These are phyloP conservation scores for Lactifluus rugatus DNA, from an alignment of 768 basidiomycete species.

Conservation along the genomic window DNA sequence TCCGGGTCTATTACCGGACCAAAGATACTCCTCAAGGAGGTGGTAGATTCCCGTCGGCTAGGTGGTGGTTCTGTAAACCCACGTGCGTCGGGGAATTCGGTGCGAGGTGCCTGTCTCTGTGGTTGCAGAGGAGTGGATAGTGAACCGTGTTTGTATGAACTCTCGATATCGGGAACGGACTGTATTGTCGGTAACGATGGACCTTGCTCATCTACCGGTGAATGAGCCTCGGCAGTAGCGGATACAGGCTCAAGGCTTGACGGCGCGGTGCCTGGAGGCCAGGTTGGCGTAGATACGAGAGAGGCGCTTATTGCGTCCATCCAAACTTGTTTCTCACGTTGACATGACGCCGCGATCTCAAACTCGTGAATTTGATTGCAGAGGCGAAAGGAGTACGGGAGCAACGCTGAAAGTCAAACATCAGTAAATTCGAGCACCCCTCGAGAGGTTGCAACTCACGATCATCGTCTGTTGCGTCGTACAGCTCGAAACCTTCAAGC, in stretches of 20 bases:
- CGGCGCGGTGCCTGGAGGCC: constrained; percentile 51
- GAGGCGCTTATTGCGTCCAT: constrained; percentile 54
- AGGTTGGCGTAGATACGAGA: constrained; percentile 30
- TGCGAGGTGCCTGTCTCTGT: constrained; percentile 3
- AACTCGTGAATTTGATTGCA: constrained; percentile 30
- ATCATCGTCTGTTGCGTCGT: constrained; percentile 59
- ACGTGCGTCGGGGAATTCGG: background rate
- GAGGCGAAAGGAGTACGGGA: constrained; percentile 44
- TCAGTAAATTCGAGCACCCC: background rate
- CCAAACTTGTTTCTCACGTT: constrained; percentile 83
- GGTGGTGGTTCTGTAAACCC: constrained; percentile 12
- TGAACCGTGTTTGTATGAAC: background rate
- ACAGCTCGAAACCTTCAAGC: constrained; percentile 59
- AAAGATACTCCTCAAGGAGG: constrained; percentile 54
- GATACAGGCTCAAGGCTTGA: constrained; percentile 43
- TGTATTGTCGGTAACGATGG: constrained; percentile 26
- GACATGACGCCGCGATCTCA: constrained; percentile 80
- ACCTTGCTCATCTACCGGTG: constrained; percentile 2
- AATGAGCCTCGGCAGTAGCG: constrained; percentile 12
- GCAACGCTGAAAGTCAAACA: constrained; percentile 42
- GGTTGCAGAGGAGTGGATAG: constrained; percentile 1
- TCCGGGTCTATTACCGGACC: constrained; percentile 41
- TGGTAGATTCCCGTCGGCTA: constrained; percentile 48
- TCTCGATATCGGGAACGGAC: constrained; percentile 26
- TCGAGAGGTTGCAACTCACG: constrained; percentile 40